These are phyloP conservation scores for Ganoderma leucocontextum DNA, from an alignment of 1,284 basidiomycete genomes.

Conservation along the genomic window DNA sequence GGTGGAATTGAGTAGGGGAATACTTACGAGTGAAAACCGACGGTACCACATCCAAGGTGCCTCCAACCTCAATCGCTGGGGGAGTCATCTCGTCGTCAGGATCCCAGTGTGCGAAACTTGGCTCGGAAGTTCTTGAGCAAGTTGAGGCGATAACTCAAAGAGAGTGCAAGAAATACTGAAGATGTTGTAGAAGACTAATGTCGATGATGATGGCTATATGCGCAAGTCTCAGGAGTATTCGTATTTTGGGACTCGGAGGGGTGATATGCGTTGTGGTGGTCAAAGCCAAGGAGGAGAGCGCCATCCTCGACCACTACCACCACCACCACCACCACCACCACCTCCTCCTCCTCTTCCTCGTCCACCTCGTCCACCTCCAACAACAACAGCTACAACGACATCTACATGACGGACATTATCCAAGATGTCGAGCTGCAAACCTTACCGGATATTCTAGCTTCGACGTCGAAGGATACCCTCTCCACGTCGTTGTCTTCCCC, in stretches of 20 bases:
- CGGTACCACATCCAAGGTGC: neutral
- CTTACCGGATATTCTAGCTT: constrained; percentile 28
- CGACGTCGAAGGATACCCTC: constrained; percentile 24
- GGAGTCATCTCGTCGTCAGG: neutral
- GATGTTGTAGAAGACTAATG: neutral
- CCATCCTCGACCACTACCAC: neutral
- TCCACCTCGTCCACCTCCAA: too few species aligned
- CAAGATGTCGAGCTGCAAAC: constrained; percentile 25
- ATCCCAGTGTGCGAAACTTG: neutral
- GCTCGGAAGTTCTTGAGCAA: too few species aligned
- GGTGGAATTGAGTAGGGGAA: neutral
- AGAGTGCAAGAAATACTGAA: neutral
- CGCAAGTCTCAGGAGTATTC: neutral
- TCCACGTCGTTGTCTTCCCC: constrained; percentile 32
- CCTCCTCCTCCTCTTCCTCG: neutral
- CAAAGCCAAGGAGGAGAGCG: neutral
- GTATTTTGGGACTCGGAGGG: neutral
- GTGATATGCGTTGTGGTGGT: neutral
- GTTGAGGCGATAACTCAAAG: too few species aligned
- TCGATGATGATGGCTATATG: neutral
- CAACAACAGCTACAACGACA: neutral
- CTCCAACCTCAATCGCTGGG: neutral
- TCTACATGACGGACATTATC: constrained; percentile 7
- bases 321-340: neutral
- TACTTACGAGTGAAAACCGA: neutral